Evolutionary conservation across 257 asterid species (phyloP), one percentile per base, ranked within the genome.

Genomic region (Nicotiana obtusifolia): DNA sequence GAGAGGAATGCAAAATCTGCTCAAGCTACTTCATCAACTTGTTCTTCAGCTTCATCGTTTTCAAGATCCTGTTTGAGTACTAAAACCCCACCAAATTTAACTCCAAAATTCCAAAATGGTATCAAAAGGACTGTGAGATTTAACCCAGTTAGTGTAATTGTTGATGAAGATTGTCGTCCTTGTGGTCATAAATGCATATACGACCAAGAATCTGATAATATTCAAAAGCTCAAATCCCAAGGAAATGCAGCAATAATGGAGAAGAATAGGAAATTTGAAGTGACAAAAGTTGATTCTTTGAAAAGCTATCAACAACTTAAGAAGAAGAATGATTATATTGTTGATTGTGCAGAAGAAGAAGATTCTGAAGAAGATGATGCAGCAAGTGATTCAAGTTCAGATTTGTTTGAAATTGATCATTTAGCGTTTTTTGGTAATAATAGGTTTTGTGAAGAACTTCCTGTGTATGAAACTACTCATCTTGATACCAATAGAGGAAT

Each of bases 321-420:
- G 75, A 86, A 37, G 68, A 69, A 60, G 14, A 81, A 82, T 10
- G 84, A 64, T 77, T 82, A 82, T 5, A 67, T 57, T 11, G n/a
- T 28, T 16, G 68, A 76, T 1, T 59, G 83, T 1, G 81, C 83
- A 0, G 93, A 83, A 0, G 75, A 44, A 0, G 80, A 83, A 0
- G 83, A 79, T 7, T 84, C 73, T 5, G 89, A 84, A 0, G 89
- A 88, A 1, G 79, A 85, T 0, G 98, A 91, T 73, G 87, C 83
- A 31, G 83, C 88, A 22, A 93, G 98, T 78, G 97, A 94, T 84
- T 84, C 92, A 5, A 95, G 98, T 77, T 95, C 98, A 73, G 98
- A 95, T 77, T 87, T 95, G 47, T 95, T 95, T 82, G 98, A 95
- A 80, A 90, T 95, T 17, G 97, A 95, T 86, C 97, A 93, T 66